Evolutionary conservation across 2,329 filamentous ascomycete species (phyloP), one percentile per base, ranked within the genome.

Genomic region (Zasmidium citrigriseum): DNA sequence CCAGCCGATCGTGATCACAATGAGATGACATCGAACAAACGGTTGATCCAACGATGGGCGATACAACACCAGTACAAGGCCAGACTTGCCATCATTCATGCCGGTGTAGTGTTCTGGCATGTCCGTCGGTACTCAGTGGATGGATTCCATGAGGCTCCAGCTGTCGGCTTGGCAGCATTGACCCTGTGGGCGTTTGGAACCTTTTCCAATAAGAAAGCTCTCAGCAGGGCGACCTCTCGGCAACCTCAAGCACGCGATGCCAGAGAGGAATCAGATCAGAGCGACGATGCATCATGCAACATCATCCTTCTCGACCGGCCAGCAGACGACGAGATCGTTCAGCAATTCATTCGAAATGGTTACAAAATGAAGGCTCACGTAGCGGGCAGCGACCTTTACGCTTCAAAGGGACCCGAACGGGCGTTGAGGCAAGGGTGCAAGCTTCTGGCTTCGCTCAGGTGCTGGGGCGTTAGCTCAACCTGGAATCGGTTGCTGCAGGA

Each of bases 131-230:
- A 80, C 63, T 78, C 77, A 2, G 73, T 74, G 1, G 76, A 77
- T 61, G 77, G 75, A 12, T 82, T 82, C 61, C 89, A 90, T 69
- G 83, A 85, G 64, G 85, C 87, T 0, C 82, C 89, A 2, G 83
- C 83, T 0, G 80, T 89, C 0, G 86, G 88, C 64, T 86, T 90
- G 64, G 86, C 85, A 2, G 80, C 83, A 10, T 75, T 91, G 2
- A 82, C 83, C 0, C 73, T 90, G 12, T 91, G 89, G 89, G 82
- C 83, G 0, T 89, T 79, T 60, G 72, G 76, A 2, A 70, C 64
- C 4, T 72, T 66, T 44, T 50, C 62, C 24, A 48, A 48, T 14
- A 57, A 52, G 18, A 25, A 24, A 41, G 23, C 49, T 11, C 22
- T 29, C 14, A 50, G 20, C 16, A 38, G 41, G 27, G 23, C 52